Base-by-base conservation (phyloP, 345 rosid genomes). In the Eutrema yunnanense region DNA sequence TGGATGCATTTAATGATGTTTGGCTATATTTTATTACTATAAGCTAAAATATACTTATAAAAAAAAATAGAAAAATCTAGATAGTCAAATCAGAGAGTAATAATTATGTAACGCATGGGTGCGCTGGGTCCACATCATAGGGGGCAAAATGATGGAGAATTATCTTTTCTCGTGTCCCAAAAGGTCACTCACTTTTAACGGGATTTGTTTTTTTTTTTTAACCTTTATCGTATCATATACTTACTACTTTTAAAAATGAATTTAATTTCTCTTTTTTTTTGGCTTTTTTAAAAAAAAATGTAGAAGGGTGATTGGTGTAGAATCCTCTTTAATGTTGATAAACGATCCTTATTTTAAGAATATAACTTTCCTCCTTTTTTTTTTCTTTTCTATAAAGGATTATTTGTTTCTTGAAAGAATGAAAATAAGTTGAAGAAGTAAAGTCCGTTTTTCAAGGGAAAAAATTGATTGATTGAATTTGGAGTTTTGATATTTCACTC, bases 81-180 rank as follows among this genome's bases (percentile, higher is more conserved):
- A 74, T 44, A 51, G 68, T 74, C 73, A 74, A 67, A 74, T 74
- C 73, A 74, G 60, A 62, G 64, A 53, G 79, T 75, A 75, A 67
- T 75, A 68, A 75, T 34, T 62, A 32, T 36, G 79, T 38, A 76
- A 56, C 75, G 79, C 79, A 76, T 76, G 79, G 75, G 75, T 76
- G 71, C 47, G 6, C 12, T 63, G 74, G 61, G 71, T 69, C 79
- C 79, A 76, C 79, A 48, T 62, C 75, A 69, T 9, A 76, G 79
- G 79, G 71, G 71, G 40, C 75, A 76, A 76, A 76, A 69, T 76
- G 79, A 76, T 76, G 75, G 75, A 69, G 61, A 44, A 47, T 32
- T 61, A 76, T 69, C 66, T 76, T 76, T 76, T 76, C 53, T 55
- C 2, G 62, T 69, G 65, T 50, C 66, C 59, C 74, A 76, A 69